Percentiles rank a stretch among this genome's conserved stretches.
Evolutionary conservation across 2,329 filamentous ascomycete species (phyloP).

Genomic region (Pseudohalonectria lignicola): DNA sequence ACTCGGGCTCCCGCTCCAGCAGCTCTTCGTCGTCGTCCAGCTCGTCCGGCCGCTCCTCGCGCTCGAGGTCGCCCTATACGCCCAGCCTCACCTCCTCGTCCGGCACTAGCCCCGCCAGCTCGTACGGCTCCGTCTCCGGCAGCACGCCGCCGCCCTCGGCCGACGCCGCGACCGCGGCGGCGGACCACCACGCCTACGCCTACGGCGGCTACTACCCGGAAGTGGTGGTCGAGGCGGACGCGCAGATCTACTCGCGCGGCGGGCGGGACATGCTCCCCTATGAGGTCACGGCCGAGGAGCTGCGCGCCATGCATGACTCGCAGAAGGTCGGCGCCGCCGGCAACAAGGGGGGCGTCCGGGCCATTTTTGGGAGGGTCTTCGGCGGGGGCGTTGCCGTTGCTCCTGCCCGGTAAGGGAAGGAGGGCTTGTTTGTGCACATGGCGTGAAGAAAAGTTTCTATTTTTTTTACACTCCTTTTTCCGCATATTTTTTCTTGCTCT

Average conservation of each 20-base stretch:
- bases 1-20: slow-evolving; percentile 32
- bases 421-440: no score
- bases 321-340: no score
- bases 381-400: slow-evolving; percentile 25
- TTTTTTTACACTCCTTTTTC: no score
- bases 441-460: no score
- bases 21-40: slow-evolving; percentile 38
- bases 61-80: slow-evolving; percentile 28
- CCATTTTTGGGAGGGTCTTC: slow-evolving; percentile 44
- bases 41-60: slow-evolving; percentile 26
- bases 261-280: slow-evolving; percentile 39
- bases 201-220: no score
- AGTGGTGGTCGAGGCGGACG: slow-evolving; percentile 22
- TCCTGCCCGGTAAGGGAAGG: no score
- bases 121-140: neutral
- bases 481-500: no score
- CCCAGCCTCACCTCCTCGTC: slow-evolving; percentile 35
- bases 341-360: slow-evolving; percentile 30
- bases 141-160: slow-evolving; percentile 22
- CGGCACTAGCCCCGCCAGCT: slow-evolving; percentile 12
- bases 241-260: slow-evolving; percentile 39
- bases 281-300: slow-evolving; percentile 42
- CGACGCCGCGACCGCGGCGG: slow-evolving; percentile 36
- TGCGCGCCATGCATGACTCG: slow-evolving; percentile 37
- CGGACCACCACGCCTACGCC: slow-evolving; percentile 25